phyloP scores from a whole-genome alignment of 1,139 yeast species.

The Geotrichum macrosporum region DNA sequence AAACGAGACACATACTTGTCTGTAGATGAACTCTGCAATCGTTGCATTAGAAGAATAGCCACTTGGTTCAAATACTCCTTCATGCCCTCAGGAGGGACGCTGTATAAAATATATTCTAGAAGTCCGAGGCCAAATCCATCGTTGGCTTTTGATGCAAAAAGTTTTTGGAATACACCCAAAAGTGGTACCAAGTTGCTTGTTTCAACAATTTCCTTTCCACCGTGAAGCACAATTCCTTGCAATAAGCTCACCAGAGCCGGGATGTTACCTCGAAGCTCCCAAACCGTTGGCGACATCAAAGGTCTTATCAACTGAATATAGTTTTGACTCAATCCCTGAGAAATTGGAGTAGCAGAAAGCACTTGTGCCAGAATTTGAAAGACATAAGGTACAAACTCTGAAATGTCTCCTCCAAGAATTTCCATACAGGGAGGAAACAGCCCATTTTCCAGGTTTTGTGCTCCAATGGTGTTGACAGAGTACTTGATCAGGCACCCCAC shows the following conservation, averaged over 20 bases:
- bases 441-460: slow-evolving; percentile 44
- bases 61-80: slow-evolving; percentile 64
- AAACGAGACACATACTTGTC: slow-evolving; percentile 67
- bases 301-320: slow-evolving; percentile 72
- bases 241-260: slow-evolving; percentile 87
- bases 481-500: slow-evolving; percentile 70
- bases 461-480: slow-evolving; percentile 40
- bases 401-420: slow-evolving; percentile 77
- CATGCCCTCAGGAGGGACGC: slow-evolving; percentile 50
- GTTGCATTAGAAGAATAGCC: slow-evolving; percentile 68
- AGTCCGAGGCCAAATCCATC: slow-evolving; percentile 83
- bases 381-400: slow-evolving; percentile 89
- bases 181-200: slow-evolving; percentile 59
- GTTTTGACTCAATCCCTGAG: slow-evolving; percentile 52
- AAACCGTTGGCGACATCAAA: slow-evolving; percentile 75
- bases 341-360: slow-evolving; percentile 57
- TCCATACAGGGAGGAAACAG: slow-evolving; percentile 64
- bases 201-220: slow-evolving; percentile 42
- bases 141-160: slow-evolving; percentile 77
- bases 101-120: slow-evolving; percentile 60
- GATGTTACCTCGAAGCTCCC: slow-evolving; percentile 91
- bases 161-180: slow-evolving; percentile 93
- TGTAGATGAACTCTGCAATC: slow-evolving; percentile 76
- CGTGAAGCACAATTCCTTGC: slow-evolving; percentile 63
- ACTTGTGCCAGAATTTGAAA: slow-evolving; percentile 82